Conservation (phyloP, 31 red algal species). For the Odonthalia washingtoniensis region DNA sequence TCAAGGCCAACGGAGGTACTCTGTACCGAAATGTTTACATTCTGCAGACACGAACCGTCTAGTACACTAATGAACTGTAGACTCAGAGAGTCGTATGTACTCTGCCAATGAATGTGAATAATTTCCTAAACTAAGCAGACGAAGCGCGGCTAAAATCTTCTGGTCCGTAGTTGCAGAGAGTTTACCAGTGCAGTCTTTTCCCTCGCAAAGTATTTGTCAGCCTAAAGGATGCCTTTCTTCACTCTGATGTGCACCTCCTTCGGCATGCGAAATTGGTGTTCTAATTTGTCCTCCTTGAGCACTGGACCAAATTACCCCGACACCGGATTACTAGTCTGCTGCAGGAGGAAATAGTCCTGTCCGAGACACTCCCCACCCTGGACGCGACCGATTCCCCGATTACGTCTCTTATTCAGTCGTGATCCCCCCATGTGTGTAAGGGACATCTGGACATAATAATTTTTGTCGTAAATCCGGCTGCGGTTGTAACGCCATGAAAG, state of each 20-base stretch:
- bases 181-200: slow-evolving; percentile 14
- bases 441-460: too few relatives aligned
- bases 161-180: slow-evolving; percentile 51
- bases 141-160: slow-evolving; percentile 38
- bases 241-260: neutral
- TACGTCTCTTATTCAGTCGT: too few relatives aligned
- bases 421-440: too few relatives aligned
- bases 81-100: slow-evolving; percentile 28
- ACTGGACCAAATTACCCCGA: neutral
- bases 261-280: neutral
- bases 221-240: neutral
- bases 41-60: slow-evolving; percentile 10
- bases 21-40: neutral
- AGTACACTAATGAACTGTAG: neutral
- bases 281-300: neutral
- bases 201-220: slow-evolving; percentile 12
- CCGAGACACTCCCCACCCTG: too few relatives aligned
- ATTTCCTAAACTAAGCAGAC: slow-evolving; percentile 32
- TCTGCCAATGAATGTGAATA: too few relatives aligned
- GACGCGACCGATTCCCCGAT: too few relatives aligned
- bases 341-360: too few relatives aligned
- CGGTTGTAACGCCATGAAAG: too few relatives aligned
- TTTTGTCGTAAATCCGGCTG: too few relatives aligned
- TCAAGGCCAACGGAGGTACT: slow-evolving; percentile 33
- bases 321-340: too few relatives aligned